These are phyloP conservation scores for Ochetophila trinervis DNA, from an alignment of 306 rosid genomes.

Conservation along the genomic window DNA sequence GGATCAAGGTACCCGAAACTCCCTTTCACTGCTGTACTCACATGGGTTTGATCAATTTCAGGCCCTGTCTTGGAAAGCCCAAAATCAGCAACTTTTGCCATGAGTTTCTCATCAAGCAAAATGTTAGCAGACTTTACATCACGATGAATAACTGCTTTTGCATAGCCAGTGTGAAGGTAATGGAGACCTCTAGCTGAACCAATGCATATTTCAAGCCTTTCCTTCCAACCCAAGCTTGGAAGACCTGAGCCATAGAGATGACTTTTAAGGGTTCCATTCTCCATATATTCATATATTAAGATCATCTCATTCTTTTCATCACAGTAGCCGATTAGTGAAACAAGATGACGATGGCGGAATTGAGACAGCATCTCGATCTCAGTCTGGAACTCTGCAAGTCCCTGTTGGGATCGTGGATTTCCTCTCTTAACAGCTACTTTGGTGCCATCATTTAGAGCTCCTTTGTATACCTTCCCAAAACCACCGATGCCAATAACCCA, in stretches of 20 bases:
- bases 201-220: conserved; percentile 80
- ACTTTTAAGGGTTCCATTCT: conserved; percentile 80
- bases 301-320: conserved; percentile 91
- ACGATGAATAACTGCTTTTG: conserved; percentile 87
- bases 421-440: conserved; percentile 94
- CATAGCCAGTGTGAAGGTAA: conserved; percentile 89
- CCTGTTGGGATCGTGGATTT: conserved; percentile 80
- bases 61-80: conserved; percentile 85
- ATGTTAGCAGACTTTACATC: conserved; percentile 91
- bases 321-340: conserved; percentile 84
- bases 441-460: conserved; percentile 63
- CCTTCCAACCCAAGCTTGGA: conserved; percentile 78
- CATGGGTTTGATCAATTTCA: conserved; percentile 81
- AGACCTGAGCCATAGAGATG: conserved; percentile 75
- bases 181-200: conserved; percentile 96
- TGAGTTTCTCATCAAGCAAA: conserved; percentile 80
- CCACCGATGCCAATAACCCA: conserved; percentile 85
- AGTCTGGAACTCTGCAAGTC: conserved; percentile 75
- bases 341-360: conserved; percentile 91
- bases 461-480: conserved; percentile 84
- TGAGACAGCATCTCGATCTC: conserved; percentile 89
- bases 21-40: conserved; percentile 85
- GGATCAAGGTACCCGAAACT: conserved; percentile 93
- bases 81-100: conserved; percentile 94
- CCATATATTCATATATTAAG: conserved; percentile 86